phyloP scores from a whole-genome alignment of 352 stramenopile species.

The Globisporangium lucens region DNA sequence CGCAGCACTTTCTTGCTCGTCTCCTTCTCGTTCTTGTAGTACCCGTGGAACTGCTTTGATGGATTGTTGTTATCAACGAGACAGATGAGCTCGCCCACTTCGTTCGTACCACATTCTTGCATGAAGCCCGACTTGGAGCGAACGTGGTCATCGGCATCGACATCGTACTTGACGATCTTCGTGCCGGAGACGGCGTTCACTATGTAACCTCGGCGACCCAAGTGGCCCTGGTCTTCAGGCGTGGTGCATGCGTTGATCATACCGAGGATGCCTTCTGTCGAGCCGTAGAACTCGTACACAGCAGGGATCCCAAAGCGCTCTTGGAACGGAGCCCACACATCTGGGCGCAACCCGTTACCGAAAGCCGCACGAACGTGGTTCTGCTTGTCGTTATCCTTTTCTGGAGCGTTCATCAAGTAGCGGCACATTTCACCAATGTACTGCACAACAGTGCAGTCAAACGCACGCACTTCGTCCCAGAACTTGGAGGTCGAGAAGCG shows the following conservation, averaged over 20 bases:
- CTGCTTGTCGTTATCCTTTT: slow-evolving; percentile 47
- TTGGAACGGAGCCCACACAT: slow-evolving; percentile 89
- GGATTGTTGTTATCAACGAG: slow-evolving; percentile 49
- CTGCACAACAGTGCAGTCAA: slow-evolving; percentile 78
- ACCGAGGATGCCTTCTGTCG: slow-evolving; percentile 84
- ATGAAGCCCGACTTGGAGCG: slow-evolving; percentile 47
- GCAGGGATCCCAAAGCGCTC: slow-evolving; percentile 78
- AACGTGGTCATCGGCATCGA: slow-evolving; percentile 71
- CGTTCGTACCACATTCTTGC: slow-evolving; percentile 40
- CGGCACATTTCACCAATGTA: slow-evolving; percentile 91
- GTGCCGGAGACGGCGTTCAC: slow-evolving; percentile 51
- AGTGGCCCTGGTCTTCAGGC: slow-evolving; percentile 53
- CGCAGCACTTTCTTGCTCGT: slow-evolving; percentile 85
- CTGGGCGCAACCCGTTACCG: slow-evolving; percentile 88
- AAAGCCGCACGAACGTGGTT: slow-evolving; percentile 81
- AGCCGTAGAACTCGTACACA: slow-evolving; percentile 92
- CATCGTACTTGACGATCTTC: slow-evolving; percentile 76
- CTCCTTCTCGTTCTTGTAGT: slow-evolving; percentile 77
- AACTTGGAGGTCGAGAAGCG: slow-evolving; percentile 77
- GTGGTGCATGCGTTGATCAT: slow-evolving; percentile 78
- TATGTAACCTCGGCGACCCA: slow-evolving; percentile 60
- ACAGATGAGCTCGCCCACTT: slow-evolving; percentile 79
- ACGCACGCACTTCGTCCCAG: slow-evolving; percentile 67
- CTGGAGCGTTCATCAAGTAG: slow-evolving; percentile 71
- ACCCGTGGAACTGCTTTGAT: slow-evolving; percentile 78